Evolutionary conservation across 2,329 filamentous ascomycete genomes (phyloP), one percentile per base, ranked within the genome.

Genomic region (Pseudogymnoascus sp.): DNA sequence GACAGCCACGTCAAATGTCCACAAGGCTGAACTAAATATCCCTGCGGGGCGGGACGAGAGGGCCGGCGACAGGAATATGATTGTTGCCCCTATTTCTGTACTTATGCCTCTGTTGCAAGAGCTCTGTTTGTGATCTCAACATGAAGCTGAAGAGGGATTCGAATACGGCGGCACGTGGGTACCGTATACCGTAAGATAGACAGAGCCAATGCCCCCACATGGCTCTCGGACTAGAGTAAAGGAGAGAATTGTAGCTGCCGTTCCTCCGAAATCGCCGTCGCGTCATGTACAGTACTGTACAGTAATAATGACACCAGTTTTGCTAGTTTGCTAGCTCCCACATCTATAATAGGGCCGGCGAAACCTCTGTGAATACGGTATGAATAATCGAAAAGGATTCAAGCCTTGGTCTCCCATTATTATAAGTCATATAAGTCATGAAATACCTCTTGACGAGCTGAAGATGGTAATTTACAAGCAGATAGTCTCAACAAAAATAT

Each of bases 21-120:
- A 57, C 51, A 57, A 57, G 51, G 51, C 51, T 57, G 51, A 57
- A 34, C 51, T 57, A 57, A 18, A 12, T n/a, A 57, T 34, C 26
- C 26, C 18, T 31, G 47, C 5, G 14, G n/a, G 29, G 47, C 26
- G 47, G 47, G 47, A 57, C 47, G n/a, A 57, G 16, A 34, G 47
- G 26, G 47, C 14, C n/a, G 23, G 16, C 23, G 47, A 34, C 47
- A 31, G 26, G 4, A 34, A 11, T 57, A 34, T 31, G 11, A 31
- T 54, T 54, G 14, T 54, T 31, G 23, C 47, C 26, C 26, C 47
- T 54, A 54, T 54, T 54, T 5, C 29, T 10, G 7, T 18, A 5
- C 23, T 54, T 45, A 18, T 57, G 14, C 45, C 7, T 23, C 47
- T 57, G 18, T 57, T 57, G n/a, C 47, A 12, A 34, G n/a, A 18